Evolutionary conservation across 306 rosid species (phyloP).

Genomic region (Alnus rubra): DNA sequence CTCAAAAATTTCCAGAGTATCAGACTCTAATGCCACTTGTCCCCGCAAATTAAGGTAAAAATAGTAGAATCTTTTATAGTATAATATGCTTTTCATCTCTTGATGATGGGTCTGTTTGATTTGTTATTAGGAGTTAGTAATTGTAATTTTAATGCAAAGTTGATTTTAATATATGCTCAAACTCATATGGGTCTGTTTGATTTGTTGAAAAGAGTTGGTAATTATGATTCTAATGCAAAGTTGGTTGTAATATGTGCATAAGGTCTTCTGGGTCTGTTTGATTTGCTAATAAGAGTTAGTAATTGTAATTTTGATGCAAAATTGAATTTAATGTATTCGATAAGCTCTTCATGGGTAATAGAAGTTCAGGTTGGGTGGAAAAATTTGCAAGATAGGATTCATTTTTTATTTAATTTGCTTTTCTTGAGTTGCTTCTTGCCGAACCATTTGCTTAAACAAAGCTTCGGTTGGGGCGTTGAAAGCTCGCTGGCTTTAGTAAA

Average conservation of each 20-base stretch:
- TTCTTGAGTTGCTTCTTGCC: neutral
- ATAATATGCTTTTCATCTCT: neutral
- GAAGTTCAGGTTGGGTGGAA: neutral
- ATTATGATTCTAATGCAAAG: neutral
- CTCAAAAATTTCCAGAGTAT: slow-evolving; percentile 10
- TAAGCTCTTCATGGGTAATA: too few relatives aligned
- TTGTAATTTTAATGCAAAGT: neutral
- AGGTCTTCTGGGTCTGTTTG: neutral
- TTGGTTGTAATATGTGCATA: neutral
- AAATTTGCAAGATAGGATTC: neutral
- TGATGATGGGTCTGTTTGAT: slow-evolving; percentile 1
- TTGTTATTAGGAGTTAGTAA: neutral
- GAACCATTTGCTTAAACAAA: neutral
- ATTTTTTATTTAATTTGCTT: neutral
- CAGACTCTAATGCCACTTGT: slow-evolving; percentile 27
- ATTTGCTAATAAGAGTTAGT: neutral
- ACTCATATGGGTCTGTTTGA: slow-evolving; percentile 1
- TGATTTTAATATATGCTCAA: neutral
- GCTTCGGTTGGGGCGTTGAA: neutral
- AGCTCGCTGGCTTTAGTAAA: neutral
- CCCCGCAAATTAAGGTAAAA: slow-evolving; percentile 34
- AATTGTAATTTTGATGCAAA: neutral
- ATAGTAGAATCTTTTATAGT: neutral
- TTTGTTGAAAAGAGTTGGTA: neutral
- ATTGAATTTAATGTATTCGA: too few relatives aligned